These are phyloP conservation scores for Prosopis cineraria DNA, from an alignment of 306 rosid species.

Conservation along the genomic window DNA sequence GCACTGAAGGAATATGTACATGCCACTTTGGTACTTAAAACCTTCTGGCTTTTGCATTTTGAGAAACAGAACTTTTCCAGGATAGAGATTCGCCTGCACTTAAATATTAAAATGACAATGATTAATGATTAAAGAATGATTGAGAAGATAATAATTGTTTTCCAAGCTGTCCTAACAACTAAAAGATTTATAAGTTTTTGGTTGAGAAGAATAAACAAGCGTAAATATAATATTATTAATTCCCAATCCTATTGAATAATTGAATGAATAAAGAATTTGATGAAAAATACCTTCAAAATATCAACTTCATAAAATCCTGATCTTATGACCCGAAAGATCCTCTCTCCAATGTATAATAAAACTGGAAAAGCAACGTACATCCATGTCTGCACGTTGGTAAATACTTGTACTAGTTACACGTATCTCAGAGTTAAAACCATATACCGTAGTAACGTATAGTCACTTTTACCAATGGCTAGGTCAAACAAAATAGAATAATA, in stretches of 20 bases:
- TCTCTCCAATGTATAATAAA: slow-evolving; percentile 66
- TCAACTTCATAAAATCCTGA: slow-evolving; percentile 72
- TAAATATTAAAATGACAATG: neutral
- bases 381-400: slow-evolving; percentile 67
- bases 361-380: slow-evolving; percentile 83
- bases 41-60: slow-evolving; percentile 81
- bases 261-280: slow-evolving; percentile 17
- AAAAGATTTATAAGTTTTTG: neutral
- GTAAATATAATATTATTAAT: neutral
- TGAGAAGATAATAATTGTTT: neutral
- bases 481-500: neutral
- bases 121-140: slow-evolving; percentile 7
- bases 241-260: neutral
- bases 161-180: neutral
- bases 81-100: slow-evolving; percentile 64
- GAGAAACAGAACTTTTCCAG: slow-evolving; percentile 80
- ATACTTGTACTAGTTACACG: neutral
- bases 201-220: neutral
- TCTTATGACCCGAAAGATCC: slow-evolving; percentile 76
- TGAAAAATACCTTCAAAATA: slow-evolving; percentile 67
- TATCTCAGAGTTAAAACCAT: neutral
- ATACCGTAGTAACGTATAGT: neutral
- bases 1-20: slow-evolving; percentile 88
- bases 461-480: neutral
- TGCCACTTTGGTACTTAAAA: slow-evolving; percentile 79